Conservation (phyloP, 768 basidiomycete species). For the Auriscalpium orientale region DNA sequence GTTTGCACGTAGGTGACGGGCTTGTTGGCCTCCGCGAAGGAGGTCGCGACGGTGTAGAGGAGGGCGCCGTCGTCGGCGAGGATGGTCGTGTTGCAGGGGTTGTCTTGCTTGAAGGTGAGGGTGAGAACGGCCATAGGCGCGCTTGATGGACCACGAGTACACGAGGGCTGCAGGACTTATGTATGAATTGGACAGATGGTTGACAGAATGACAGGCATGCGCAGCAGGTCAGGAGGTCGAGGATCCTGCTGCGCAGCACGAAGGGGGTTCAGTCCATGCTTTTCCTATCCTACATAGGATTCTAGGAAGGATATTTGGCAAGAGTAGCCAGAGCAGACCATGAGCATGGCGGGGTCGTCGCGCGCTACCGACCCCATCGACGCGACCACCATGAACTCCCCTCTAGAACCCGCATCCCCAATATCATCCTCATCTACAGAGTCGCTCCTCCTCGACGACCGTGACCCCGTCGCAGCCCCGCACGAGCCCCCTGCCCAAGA, state of each 20-base stretch:
- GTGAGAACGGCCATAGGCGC: neutral
- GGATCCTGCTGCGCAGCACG: too few relatives aligned
- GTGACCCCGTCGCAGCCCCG: neutral
- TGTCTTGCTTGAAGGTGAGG: constrained; percentile 10
- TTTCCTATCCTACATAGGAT: too few relatives aligned
- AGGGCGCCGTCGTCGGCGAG: constrained; percentile 3
- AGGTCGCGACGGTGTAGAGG: constrained; percentile 11
- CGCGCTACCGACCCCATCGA: too few relatives aligned
- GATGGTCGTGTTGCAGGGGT: constrained; percentile 15
- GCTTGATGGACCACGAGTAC: too few relatives aligned
- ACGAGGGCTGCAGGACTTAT: too few relatives aligned
- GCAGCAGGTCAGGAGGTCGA: too few relatives aligned
- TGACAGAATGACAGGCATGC: too few relatives aligned
- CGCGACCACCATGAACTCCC: constrained; percentile 15
- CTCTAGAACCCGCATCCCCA: constrained; percentile 17
- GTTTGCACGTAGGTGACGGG: constrained; percentile 10
- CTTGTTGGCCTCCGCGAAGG: constrained; percentile 7
- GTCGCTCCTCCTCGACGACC: constrained; percentile 7
- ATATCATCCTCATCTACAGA: constrained; percentile 17
- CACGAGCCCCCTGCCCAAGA: constrained; percentile 1
- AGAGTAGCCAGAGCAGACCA: too few relatives aligned
- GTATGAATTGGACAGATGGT: too few relatives aligned
- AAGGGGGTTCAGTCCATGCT: too few relatives aligned
- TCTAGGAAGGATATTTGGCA: too few relatives aligned
- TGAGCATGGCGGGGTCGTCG: too few relatives aligned